phyloP scores from a whole-genome alignment of 1,284 basidiomycete genomes.

The Stygiomarasmius scandens region DNA sequence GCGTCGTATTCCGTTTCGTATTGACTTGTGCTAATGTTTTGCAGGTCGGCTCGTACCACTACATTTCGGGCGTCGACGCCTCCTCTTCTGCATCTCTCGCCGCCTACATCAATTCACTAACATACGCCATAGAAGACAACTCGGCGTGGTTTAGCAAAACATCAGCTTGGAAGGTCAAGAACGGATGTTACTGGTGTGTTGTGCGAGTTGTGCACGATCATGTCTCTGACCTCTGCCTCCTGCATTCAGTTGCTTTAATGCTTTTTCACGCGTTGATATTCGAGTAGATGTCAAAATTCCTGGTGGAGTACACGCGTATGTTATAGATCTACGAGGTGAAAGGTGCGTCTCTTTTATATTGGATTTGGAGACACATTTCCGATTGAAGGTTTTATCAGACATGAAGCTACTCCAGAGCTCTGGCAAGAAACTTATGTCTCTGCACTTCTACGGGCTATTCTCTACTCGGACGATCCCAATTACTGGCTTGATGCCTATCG shows the following conservation, averaged over 20 bases:
- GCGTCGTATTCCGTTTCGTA: slow-evolving; percentile 34
- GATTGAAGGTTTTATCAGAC: slow-evolving; percentile 46
- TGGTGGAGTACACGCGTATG: slow-evolving; percentile 94
- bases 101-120: slow-evolving; percentile 97
- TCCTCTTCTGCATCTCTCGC: slow-evolving; percentile 97
- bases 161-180: slow-evolving; percentile 88
- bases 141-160: slow-evolving; percentile 92
- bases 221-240: background rate
- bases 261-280: slow-evolving; percentile 95
- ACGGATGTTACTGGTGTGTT: slow-evolving; percentile 91
- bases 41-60: slow-evolving; percentile 92
- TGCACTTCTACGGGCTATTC: slow-evolving; percentile 86
- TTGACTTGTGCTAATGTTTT: slow-evolving; percentile 11
- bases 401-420: slow-evolving; percentile 89
- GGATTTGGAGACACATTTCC: background rate
- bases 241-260: slow-evolving; percentile 98
- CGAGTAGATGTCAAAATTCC: slow-evolving; percentile 98
- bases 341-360: slow-evolving; percentile 60
- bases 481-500: slow-evolving; percentile 93
- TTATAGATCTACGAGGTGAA: slow-evolving; percentile 93
- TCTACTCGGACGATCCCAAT: slow-evolving; percentile 94
- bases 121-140: slow-evolving; percentile 91
- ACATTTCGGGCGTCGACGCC: slow-evolving; percentile 95
- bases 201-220: background rate
- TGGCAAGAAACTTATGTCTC: slow-evolving; percentile 99